These are phyloP conservation scores for Exophiala aquamarina DNA, from an alignment of 2,329 filamentous ascomycete genomes.

Conservation along the genomic window DNA sequence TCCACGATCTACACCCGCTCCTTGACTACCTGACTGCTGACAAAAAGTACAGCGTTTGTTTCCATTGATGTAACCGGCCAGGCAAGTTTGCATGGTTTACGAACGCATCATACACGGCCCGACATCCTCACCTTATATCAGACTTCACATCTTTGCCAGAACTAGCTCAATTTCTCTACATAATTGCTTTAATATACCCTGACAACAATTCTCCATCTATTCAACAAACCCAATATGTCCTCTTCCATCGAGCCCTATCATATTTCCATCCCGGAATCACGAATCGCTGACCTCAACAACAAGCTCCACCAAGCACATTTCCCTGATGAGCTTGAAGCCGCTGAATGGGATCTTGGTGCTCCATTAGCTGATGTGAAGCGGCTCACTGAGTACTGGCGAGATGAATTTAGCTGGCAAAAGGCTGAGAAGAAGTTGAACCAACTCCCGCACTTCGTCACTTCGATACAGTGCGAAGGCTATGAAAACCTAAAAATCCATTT, in stretches of 20 bases:
- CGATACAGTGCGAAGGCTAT: constrained; percentile 40
- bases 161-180: too few relatives aligned
- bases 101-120: too few relatives aligned
- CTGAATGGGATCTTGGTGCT: constrained; percentile 41
- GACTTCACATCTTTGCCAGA: too few relatives aligned
- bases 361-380: constrained; percentile 40
- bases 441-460: constrained; percentile 37
- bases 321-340: constrained; percentile 41
- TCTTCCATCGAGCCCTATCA: constrained; percentile 28
- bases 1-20: too few relatives aligned
- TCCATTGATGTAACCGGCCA: too few relatives aligned
- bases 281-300: constrained; percentile 35
- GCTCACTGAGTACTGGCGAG: constrained; percentile 36
- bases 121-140: too few relatives aligned
- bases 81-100: too few relatives aligned
- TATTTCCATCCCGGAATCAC: constrained; percentile 35
- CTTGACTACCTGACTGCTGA: too few relatives aligned
- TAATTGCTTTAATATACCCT: too few relatives aligned
- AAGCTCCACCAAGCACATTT: constrained; percentile 38
- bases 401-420: constrained; percentile 38
- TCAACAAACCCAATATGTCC: constrained; percentile 12
- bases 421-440: constrained; percentile 38
- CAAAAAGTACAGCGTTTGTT: too few relatives aligned
- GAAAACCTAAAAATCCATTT: constrained; percentile 40
- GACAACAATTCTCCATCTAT: neutral